A percentile compares a stretch with the other conserved stretches of the same genome.
These are phyloP conservation scores for Hypseocharis bilobata DNA, from an alignment of 441 rosid genomes.

Conservation along the genomic window DNA sequence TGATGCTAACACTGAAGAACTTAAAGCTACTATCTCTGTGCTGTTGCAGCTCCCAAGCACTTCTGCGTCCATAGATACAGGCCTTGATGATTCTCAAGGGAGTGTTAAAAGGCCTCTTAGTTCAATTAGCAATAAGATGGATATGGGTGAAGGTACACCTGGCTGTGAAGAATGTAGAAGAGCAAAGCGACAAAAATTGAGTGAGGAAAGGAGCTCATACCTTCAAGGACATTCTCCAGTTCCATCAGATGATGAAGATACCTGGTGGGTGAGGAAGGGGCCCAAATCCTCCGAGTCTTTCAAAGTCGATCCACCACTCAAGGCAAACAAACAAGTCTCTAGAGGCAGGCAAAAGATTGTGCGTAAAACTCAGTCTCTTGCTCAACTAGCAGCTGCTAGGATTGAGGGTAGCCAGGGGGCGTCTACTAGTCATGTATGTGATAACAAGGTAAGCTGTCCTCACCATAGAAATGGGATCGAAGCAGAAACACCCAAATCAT, in stretches of 20 bases:
- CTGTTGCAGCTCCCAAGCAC: constrained; percentile 64
- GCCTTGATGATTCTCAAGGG: constrained; percentile 59
- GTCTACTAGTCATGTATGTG: constrained; percentile 93
- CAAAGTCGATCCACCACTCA: constrained; percentile 60
- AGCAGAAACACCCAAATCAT: constrained; percentile 46
- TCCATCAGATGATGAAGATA: constrained; percentile 84
- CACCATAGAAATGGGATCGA: constrained; percentile 48
- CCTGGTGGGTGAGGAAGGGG: constrained; percentile 91
- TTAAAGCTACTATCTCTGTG: constrained; percentile 63
- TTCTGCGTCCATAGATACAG: constrained; percentile 38
- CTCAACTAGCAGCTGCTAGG: constrained; percentile 89
- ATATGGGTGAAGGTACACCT: constrained; percentile 49
- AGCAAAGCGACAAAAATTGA: constrained; percentile 65
- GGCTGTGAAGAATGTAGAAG: constrained; percentile 91
- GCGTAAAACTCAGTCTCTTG: constrained; percentile 81
- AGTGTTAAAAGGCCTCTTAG: constrained; percentile 60
- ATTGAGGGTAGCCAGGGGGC: constrained; percentile 99
- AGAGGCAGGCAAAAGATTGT: constrained; percentile 81
- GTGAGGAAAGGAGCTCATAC: constrained; percentile 61
- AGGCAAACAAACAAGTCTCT: constrained; percentile 60
- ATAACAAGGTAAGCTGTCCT: constrained; percentile 61
- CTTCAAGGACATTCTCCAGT: constrained; percentile 58
- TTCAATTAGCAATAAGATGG: constrained; percentile 45
- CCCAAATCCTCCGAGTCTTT: constrained; percentile 42
- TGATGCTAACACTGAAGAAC: constrained; percentile 40